These are phyloP conservation scores for Avena insularis DNA, from an alignment of 176 grass and related monocot species.

Conservation along the genomic window DNA sequence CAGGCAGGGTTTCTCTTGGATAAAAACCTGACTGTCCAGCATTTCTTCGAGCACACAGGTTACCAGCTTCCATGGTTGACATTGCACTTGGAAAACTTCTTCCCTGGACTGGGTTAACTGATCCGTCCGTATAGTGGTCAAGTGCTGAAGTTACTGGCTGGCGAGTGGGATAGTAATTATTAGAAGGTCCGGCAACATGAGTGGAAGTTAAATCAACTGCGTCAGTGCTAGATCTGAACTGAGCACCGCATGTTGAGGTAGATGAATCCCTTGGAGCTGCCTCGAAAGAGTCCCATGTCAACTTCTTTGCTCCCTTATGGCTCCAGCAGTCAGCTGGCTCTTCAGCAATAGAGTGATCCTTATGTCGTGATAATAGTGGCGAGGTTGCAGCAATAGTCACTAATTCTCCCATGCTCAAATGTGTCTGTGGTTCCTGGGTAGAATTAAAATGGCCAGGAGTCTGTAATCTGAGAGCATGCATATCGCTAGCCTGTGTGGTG, in stretches of 20 bases:
- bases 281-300: conserved; percentile 45
- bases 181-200: conserved; percentile 38
- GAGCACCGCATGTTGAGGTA: conserved; percentile 22
- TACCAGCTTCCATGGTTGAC: conserved; percentile 44
- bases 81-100: conserved; percentile 37
- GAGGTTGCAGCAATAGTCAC: conserved; percentile 47
- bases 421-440: conserved; percentile 20
- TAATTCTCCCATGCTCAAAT: conserved; percentile 29
- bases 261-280: conserved; percentile 32
- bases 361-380: conserved; percentile 34
- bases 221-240: conserved; percentile 41
- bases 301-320: conserved; percentile 39
- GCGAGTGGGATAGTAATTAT: conserved; percentile 40
- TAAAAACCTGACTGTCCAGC: conserved; percentile 29
- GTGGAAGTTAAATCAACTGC: conserved; percentile 37
- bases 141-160: conserved; percentile 13
- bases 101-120: conserved; percentile 18
- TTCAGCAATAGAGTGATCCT: conserved; percentile 39
- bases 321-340: conserved; percentile 30
- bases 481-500: conserved; percentile 10
- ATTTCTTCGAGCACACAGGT: conserved; percentile 43
- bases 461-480: conserved; percentile 20
- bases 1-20: conserved; percentile 60
- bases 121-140: conserved; percentile 31
- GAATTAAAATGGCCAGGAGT: conserved; percentile 36